phyloP scores from a whole-genome alignment of 306 rosid species.

The Fragaria nilgerrensis region DNA sequence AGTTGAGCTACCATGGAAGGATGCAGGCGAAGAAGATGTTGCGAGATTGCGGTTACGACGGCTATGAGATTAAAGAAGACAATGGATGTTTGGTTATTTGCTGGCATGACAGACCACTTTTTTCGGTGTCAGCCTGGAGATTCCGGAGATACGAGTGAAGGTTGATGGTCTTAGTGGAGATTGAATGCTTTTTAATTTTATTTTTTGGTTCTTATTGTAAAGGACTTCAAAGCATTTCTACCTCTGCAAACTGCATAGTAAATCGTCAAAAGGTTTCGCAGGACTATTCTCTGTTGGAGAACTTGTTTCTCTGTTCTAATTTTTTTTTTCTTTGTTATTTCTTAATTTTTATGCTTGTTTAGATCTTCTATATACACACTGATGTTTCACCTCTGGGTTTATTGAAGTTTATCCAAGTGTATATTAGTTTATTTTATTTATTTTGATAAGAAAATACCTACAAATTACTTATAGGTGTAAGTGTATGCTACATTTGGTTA shows the following conservation, averaged over 20 bases:
- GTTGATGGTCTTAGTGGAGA: slow-evolving; percentile 12
- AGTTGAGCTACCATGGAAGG: slow-evolving; percentile 51
- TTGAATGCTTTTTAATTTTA: slow-evolving; percentile 10
- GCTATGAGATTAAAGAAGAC: slow-evolving; percentile 51
- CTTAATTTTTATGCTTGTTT: not conserved
- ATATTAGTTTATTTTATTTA: not conserved
- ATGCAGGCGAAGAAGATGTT: slow-evolving; percentile 49
- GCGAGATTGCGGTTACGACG: slow-evolving; percentile 44
- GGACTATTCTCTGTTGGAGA: not conserved
- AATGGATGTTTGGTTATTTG: slow-evolving; percentile 53
- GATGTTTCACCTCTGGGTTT: slow-evolving; percentile 1
- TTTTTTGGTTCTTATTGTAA: slow-evolving; percentile 27
- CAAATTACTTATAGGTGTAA: not conserved
- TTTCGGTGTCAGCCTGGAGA: slow-evolving; percentile 70
- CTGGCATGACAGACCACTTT: slow-evolving; percentile 62
- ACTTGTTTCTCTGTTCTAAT: not conserved
- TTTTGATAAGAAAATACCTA: not conserved
- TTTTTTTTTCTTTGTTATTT: not conserved
- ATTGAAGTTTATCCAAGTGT: not conserved
- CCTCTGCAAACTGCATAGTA: slow-evolving; percentile 19
- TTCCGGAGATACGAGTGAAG: slow-evolving; percentile 38
- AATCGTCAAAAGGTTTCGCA: slow-evolving; percentile 6
- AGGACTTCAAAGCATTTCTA: slow-evolving; percentile 10
- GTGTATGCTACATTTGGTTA: not conserved
- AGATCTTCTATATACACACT: not conserved